A percentile compares a stretch with the other conserved stretches of the same genome.
phyloP scores from a whole-genome alignment of 768 basidiomycete genomes.

The Termitomyces sp. region DNA sequence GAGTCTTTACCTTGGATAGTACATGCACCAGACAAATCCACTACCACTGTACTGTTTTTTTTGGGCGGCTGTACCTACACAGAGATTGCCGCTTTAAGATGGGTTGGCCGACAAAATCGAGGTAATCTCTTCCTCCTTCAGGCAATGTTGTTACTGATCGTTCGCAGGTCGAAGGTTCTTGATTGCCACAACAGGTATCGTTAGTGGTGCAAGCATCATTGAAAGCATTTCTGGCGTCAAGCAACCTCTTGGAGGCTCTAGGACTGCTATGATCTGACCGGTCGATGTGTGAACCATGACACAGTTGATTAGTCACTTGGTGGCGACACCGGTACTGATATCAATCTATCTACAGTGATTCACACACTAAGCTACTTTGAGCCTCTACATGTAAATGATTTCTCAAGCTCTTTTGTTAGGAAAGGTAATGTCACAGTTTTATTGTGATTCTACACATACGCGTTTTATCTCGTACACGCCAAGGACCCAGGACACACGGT shows the following conservation, averaged over 20 bases:
- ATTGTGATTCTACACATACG: conserved; percentile 14
- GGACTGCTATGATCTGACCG: conserved; percentile 40
- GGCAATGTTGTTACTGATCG: conserved; percentile 12
- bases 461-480: conserved; percentile 7
- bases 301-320: neutral
- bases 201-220: conserved; percentile 73
- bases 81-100: conserved; percentile 92
- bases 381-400: conserved; percentile 25
- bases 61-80: conserved; percentile 97
- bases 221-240: conserved; percentile 57
- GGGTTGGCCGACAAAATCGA: conserved; percentile 83
- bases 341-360: conserved; percentile 2
- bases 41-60: conserved; percentile 93
- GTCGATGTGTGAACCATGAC: neutral
- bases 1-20: conserved; percentile 26
- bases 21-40: conserved; percentile 54
- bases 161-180: conserved; percentile 77
- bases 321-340: conserved; percentile 3
- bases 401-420: conserved; percentile 9
- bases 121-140: conserved; percentile 41
- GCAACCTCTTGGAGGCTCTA: conserved; percentile 31
- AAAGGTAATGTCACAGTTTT: conserved; percentile 37
- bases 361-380: conserved; percentile 19
- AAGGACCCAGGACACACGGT: conserved; percentile 25
- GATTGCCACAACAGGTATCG: conserved; percentile 88